These are phyloP conservation scores for Eucalyptus marginata DNA, from an alignment of 345 rosid species.

Conservation along the genomic window DNA sequence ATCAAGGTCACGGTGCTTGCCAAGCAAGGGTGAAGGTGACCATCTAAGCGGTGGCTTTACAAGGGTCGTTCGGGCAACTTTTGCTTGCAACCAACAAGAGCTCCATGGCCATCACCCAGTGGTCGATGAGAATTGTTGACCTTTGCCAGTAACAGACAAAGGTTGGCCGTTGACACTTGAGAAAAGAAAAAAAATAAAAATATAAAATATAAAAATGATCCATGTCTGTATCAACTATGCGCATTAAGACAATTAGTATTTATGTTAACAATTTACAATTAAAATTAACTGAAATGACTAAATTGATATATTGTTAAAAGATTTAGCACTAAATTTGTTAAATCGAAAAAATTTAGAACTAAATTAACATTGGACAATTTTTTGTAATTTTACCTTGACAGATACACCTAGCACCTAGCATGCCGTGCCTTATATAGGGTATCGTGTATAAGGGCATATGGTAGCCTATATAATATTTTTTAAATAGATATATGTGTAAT, in stretches of 20 bases:
- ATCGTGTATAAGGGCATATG: not conserved
- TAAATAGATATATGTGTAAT: not conserved
- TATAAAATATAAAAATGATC: too few relatives aligned
- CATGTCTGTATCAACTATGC: fast-evolving
- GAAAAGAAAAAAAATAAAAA: not conserved
- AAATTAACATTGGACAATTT: not conserved
- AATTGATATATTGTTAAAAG: not conserved
- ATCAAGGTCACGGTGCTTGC: fast-evolving
- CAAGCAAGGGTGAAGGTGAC: too few relatives aligned
- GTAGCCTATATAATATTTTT: not conserved
- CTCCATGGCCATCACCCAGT: too few relatives aligned
- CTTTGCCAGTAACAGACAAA: too few relatives aligned
- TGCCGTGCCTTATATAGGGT: not conserved
- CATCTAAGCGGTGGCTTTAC: too few relatives aligned
- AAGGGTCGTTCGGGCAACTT: too few relatives aligned
- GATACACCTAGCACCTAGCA: not conserved
- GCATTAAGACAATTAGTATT: fast-evolving
- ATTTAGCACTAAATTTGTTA: not conserved
- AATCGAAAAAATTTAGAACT: too few relatives aligned
- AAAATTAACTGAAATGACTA: fast-evolving
- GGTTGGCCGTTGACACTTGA: too few relatives aligned
- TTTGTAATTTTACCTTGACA: not conserved
- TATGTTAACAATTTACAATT: fast-evolving
- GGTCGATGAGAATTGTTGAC: too few relatives aligned
- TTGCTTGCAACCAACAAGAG: too few relatives aligned